Evolutionary conservation across 495 filamentous ascomycete genomes (phyloP).

Genomic region (Aspergillus sclerotioniger): DNA sequence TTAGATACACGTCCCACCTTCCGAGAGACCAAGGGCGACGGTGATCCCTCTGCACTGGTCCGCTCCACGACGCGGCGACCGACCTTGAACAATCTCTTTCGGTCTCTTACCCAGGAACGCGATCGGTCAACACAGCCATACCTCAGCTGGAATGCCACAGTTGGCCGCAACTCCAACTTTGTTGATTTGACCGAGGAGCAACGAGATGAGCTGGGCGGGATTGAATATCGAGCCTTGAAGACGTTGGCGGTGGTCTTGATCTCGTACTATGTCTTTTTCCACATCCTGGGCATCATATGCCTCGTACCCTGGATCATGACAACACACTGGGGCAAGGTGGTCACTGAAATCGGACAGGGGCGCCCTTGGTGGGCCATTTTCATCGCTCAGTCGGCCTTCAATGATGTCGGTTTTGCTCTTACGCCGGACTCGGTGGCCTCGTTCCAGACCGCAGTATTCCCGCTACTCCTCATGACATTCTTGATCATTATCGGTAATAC

Average conservation of each 20-base stretch:
- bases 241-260: slow-evolving; percentile 75
- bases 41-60: slow-evolving; percentile 20
- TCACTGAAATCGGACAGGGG: slow-evolving; percentile 59
- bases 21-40: slow-evolving; percentile 32
- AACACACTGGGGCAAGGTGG: slow-evolving; percentile 53
- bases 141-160: slow-evolving; percentile 87
- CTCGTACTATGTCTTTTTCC: slow-evolving; percentile 73
- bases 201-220: slow-evolving; percentile 87
- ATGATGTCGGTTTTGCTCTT: slow-evolving; percentile 81
- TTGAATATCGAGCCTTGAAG: slow-evolving; percentile 90
- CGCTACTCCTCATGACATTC: slow-evolving; percentile 71
- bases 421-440: slow-evolving; percentile 92
- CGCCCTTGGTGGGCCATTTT: slow-evolving; percentile 91
- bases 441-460: slow-evolving; percentile 72
- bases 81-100: slow-evolving; percentile 37
- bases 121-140: slow-evolving; percentile 68
- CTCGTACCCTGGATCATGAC: slow-evolving; percentile 78
- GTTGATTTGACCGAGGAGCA: slow-evolving; percentile 85
- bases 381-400: slow-evolving; percentile 81
- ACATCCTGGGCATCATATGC: slow-evolving; percentile 67
- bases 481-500: slow-evolving; percentile 93
- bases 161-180: slow-evolving; percentile 90
- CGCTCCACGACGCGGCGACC: slow-evolving; percentile 27
- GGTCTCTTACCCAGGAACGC: slow-evolving; percentile 42
- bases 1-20: slow-evolving; percentile 40